Conservation (phyloP, 345 rosid species). For the Moringa oleifera region DNA sequence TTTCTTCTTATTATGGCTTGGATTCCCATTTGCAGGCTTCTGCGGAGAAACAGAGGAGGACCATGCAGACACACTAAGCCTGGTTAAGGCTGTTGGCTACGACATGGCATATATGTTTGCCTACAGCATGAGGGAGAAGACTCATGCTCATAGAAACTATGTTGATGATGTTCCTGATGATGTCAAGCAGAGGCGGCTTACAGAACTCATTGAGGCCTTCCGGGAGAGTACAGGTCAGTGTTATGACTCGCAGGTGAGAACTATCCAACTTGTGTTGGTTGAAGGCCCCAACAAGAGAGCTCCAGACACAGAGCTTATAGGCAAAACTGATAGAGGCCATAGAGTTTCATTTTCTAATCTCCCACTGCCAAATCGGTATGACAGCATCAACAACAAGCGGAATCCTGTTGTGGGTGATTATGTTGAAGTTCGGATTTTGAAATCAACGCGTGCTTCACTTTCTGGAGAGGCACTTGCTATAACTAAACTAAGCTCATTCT, state of each 20-base stretch:
- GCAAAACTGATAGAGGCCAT: slow-evolving; percentile 86
- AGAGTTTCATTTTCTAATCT: slow-evolving; percentile 50
- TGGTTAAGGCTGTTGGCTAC: slow-evolving; percentile 62
- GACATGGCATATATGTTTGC: slow-evolving; percentile 99
- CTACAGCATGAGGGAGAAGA: slow-evolving; percentile 92
- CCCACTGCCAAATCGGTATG: slow-evolving; percentile 37
- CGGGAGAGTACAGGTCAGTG: slow-evolving; percentile 76
- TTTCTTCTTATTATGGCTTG: neutral
- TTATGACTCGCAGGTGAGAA: slow-evolving; percentile 69
- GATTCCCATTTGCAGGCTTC: slow-evolving; percentile 47
- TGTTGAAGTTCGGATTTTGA: slow-evolving; percentile 62
- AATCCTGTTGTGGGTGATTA: slow-evolving; percentile 67
- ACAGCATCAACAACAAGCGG: slow-evolving; percentile 23
- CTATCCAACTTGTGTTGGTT: slow-evolving; percentile 61
- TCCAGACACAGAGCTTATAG: slow-evolving; percentile 79
- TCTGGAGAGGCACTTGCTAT: slow-evolving; percentile 73
- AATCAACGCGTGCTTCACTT: slow-evolving; percentile 69
- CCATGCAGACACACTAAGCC: slow-evolving; percentile 67
- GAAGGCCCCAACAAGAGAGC: slow-evolving; percentile 95
- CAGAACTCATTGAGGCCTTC: slow-evolving; percentile 71
- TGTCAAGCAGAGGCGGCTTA: slow-evolving; percentile 80
- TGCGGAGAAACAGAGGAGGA: slow-evolving; percentile 96
- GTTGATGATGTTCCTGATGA: slow-evolving; percentile 74
- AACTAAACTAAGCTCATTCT: slow-evolving; percentile 61
- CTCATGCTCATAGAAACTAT: slow-evolving; percentile 81